Evolutionary conservation across 179 eudicot species (phyloP), one percentile per base, ranked within the genome.

Genomic region (Drosera spatulata): DNA sequence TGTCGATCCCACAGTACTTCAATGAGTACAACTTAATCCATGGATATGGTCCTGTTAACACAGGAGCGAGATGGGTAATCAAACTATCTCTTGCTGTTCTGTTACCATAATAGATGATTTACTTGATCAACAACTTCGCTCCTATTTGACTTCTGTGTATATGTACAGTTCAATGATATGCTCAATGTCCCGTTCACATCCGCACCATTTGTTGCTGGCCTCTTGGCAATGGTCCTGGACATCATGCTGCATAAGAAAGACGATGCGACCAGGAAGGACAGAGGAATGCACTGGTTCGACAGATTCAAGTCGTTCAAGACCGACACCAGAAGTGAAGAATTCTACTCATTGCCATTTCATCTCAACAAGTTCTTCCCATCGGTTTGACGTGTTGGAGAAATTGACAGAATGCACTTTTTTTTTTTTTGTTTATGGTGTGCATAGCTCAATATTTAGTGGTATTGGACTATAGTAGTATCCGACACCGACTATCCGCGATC

Each of bases 1-100:
- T 89, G 39, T 93, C 99, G 1, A 73, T 93, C 50, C 99, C 99
- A 2, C 99, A 91, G 41, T 93, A 89, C 77, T 93, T 93, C 87
- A 86, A 89, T 38, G 91, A 83, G 74, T 78, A 86, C 75, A 61
- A 64, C 2, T 81, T 77, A 3, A 55, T 85, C 33, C 76, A 80
- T n/a, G 78, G 76, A 14, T 90, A 71, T 39, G 85, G 91, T 15
- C 99, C 99, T 3, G 94, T 85, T 57, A 94, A 90, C 73, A 90
- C 97, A 41, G 65, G 75, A 45, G 78, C 91, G 10, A 86, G 91
- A 90, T 94, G 97, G 99, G 99, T 94, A 82, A 73, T 4, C 8
- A 0, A 43, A 43, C 6, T 4, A 43, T 7, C 9, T 37, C 54
- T 9, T 42, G 11, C 49, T 45, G 48, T 6, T 9, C 15, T 60